Percentiles rank a stretch among this genome's conserved stretches.
These are phyloP conservation scores for Ploettnerulaceae sp. DNA, from an alignment of 2,329 filamentous ascomycete species.

Conservation along the genomic window DNA sequence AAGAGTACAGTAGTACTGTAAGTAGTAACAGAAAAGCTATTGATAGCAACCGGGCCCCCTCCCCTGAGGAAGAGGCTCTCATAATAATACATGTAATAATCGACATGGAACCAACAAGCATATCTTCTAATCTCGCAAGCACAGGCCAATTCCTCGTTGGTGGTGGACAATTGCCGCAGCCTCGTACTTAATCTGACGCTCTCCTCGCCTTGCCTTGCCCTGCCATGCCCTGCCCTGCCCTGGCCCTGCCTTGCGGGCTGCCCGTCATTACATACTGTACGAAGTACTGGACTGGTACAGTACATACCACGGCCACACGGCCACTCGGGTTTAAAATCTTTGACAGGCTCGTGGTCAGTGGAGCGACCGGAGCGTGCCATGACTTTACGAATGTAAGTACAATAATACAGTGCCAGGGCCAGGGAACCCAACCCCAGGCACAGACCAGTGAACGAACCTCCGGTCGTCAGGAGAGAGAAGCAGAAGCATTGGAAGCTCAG, in stretches of 20 bases:
- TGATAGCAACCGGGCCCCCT: neutral
- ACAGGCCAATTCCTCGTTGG: constrained; percentile 15
- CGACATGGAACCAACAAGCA: too few relatives aligned
- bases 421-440: constrained; percentile 2
- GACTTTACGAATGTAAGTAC: too few relatives aligned
- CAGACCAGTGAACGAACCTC: constrained; percentile 13
- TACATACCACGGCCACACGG: constrained; percentile 10
- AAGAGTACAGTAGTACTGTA: too few relatives aligned
- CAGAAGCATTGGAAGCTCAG: too few relatives aligned
- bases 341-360: constrained; percentile 25
- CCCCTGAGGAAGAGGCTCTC: constrained; percentile 9
- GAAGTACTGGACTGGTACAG: neutral
- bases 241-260: constrained; percentile 11
- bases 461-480: too few relatives aligned
- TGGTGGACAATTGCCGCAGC: constrained; percentile 13
- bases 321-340: constrained; percentile 26
- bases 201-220: neutral
- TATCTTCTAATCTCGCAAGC: constrained; percentile 6
- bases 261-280: constrained; percentile 1
- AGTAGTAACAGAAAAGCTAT: neutral
- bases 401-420: neutral
- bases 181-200: constrained; percentile 17
- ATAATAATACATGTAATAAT: too few relatives aligned
- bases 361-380: too few relatives aligned
- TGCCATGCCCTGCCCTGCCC: too few relatives aligned